A percentile compares a stretch with the other conserved stretches of the same genome.
phyloP scores from a whole-genome alignment of 208 protist genomes.

The Trypanosoma platydactyli region DNA sequence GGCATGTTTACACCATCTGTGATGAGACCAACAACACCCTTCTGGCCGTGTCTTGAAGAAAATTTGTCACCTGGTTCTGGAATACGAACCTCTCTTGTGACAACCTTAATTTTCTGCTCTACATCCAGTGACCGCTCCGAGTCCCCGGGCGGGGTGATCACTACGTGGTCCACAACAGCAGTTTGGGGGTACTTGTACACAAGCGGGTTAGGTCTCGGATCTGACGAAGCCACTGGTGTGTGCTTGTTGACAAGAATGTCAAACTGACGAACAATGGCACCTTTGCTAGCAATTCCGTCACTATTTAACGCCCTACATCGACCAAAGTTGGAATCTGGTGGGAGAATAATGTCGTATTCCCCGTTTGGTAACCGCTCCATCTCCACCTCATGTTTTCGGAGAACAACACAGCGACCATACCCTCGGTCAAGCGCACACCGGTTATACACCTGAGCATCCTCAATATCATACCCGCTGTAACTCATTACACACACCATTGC shows the following conservation, averaged over 20 bases:
- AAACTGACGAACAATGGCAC: constrained; percentile 83
- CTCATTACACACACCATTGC: constrained; percentile 99
- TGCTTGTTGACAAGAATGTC: constrained; percentile 97
- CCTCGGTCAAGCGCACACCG: constrained; percentile 96
- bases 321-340: constrained; percentile 56
- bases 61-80: constrained; percentile 99
- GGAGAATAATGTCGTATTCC: constrained; percentile 73
- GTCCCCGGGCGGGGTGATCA: constrained; percentile 87
- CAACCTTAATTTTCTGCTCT: constrained; percentile 95
- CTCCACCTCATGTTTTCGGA: constrained; percentile 89
- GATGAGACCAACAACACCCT: constrained; percentile 99
- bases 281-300: constrained; percentile 94
- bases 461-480: constrained; percentile 99
- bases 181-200: constrained; percentile 93
- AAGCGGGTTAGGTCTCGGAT: constrained; percentile 65
- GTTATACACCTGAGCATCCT: constrained; percentile 99
- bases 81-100: constrained; percentile 90
- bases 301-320: constrained; percentile 88
- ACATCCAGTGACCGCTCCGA: constrained; percentile 82
- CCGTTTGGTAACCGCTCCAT: constrained; percentile 62
- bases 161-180: constrained; percentile 94
- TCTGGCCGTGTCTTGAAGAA: constrained; percentile 99
- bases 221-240: constrained; percentile 45
- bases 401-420: constrained; percentile 94
- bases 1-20: constrained; percentile 99